Percentiles rank a stretch among this genome's conserved stretches.
Conservation (phyloP, 495 filamentous ascomycete species). For the Friedmanniomyces simplex region DNA sequence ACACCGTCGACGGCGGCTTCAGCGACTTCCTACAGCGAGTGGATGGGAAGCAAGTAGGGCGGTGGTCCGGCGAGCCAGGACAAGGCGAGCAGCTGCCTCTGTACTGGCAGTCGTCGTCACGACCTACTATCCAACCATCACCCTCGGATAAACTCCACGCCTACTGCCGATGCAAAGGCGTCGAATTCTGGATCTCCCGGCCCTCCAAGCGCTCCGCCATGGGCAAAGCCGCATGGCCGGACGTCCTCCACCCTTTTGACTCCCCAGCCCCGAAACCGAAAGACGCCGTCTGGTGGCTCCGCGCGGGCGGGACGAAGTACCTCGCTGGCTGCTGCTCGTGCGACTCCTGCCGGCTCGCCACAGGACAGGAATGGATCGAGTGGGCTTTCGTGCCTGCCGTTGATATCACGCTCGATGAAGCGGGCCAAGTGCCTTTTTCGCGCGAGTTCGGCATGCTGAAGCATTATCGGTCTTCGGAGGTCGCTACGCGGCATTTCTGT, state of each 20-base stretch:
- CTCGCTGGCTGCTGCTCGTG: constrained; percentile 58
- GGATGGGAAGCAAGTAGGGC: constrained; percentile 11
- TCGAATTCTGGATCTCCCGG: constrained; percentile 37
- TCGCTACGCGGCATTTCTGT: constrained; percentile 55
- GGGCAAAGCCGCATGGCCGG: constrained; percentile 41
- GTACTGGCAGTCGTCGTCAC: constrained; percentile 17
- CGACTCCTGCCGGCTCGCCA: constrained; percentile 47
- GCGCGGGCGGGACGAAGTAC: constrained; percentile 38
- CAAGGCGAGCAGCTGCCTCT: constrained; percentile 20
- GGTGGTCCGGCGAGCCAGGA: constrained; percentile 16
- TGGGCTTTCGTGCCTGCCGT: constrained; percentile 58
- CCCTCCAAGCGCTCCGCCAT: constrained; percentile 21
- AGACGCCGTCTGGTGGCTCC: constrained; percentile 47
- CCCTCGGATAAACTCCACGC: constrained; percentile 25
- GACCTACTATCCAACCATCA: not conserved
- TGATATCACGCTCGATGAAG: constrained; percentile 42
- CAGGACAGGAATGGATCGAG: constrained; percentile 55
- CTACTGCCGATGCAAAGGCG: constrained; percentile 36
- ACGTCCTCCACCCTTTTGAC: constrained; percentile 43
- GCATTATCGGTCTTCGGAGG: constrained; percentile 43
- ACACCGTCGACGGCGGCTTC: constrained; percentile 50
- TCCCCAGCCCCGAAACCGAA: constrained; percentile 35
- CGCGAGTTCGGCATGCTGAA: constrained; percentile 43
- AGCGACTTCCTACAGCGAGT: constrained; percentile 37
- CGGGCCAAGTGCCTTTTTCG: constrained; percentile 5